Percentiles rank a stretch among this genome's conserved stretches.
These are phyloP conservation scores for Malassezia equina DNA, from an alignment of 1,284 basidiomycete genomes.

Conservation along the genomic window DNA sequence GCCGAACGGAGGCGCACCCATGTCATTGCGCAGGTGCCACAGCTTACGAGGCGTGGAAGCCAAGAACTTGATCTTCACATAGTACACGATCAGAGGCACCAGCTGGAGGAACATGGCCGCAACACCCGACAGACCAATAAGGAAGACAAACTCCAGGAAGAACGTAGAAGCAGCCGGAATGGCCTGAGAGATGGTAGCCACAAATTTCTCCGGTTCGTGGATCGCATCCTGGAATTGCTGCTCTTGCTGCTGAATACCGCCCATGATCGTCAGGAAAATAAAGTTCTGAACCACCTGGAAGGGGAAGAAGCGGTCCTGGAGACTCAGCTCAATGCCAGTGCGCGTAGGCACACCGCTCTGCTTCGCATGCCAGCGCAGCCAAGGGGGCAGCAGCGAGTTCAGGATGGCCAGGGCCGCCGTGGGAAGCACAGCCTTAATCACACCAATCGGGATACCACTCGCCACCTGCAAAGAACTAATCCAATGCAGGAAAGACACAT, in stretches of 20 bases:
- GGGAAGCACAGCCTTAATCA: slow-evolving; percentile 69
- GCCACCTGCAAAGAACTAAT: slow-evolving; percentile 56
- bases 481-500: slow-evolving; percentile 68
- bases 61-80: slow-evolving; percentile 71
- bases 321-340: slow-evolving; percentile 72
- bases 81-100: slow-evolving; percentile 66
- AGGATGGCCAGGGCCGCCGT: slow-evolving; percentile 71
- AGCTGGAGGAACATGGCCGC: slow-evolving; percentile 72
- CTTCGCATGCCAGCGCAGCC: slow-evolving; percentile 64
- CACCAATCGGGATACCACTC: slow-evolving; percentile 55
- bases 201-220: slow-evolving; percentile 22
- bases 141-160: slow-evolving; percentile 69
- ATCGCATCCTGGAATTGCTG: slow-evolving; percentile 22
- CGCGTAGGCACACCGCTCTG: slow-evolving; percentile 72
- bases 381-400: slow-evolving; percentile 79
- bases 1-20: slow-evolving; percentile 66
- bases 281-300: slow-evolving; percentile 59
- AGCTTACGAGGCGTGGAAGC: slow-evolving; percentile 81
- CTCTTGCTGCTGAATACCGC: slow-evolving; percentile 28
- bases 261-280: slow-evolving; percentile 41
- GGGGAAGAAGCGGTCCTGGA: slow-evolving; percentile 83
- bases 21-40: slow-evolving; percentile 64
- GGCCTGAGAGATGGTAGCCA: slow-evolving; percentile 50
- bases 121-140: slow-evolving; percentile 50
- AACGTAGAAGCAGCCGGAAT: slow-evolving; percentile 79